Evolutionary conservation across 2,329 filamentous ascomycete species (phyloP), one percentile per base, ranked within the genome.

Genomic region (Pseudonectria buxi): DNA sequence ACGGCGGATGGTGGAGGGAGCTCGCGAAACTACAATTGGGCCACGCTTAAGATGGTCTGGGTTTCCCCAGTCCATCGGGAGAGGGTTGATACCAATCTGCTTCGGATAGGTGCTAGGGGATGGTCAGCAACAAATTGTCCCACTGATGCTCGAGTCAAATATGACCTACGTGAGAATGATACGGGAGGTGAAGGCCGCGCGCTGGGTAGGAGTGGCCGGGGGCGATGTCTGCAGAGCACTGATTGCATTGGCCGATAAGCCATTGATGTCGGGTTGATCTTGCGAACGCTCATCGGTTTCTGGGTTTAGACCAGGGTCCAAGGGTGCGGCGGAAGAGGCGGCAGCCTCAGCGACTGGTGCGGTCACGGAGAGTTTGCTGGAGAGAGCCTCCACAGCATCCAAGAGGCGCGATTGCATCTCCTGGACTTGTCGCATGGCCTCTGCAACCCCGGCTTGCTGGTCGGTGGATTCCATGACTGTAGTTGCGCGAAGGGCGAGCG

Each of bases 71-170:
- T 84, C 74, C 71, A 96, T 78, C 14, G 80, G 77, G 33, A 95
- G 67, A n/a, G 90, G 89, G 46, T 94, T 86, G 61, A 96, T 90
- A 44, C 90, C 90, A 47, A 86, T 87, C 64, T 95, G 90, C 50
- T 87, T 88, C 18, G 90, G 90, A 62, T 96, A 95, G 6, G 89
- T 95, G 33, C 74, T 78, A 28, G 10, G 27, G 24, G 26, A 24
- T 25, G 28, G 35, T 50, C 31, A 45, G 38, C 34, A 36, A 14
- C 28, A 15, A 25, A 24, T 37, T 28, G 36, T 34, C 35, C 39
- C 10, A 24, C 32, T 25, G 26, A 32, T 22, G 12, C 33, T 18
- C 16, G 35, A 24, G 18, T 14, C n/a, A 14, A 28, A 27, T 33
- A 37, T 45, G 56, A 45, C 58, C 50, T 53, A 73, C 70, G 72